Evolutionary conservation across 2,329 filamentous ascomycete genomes (phyloP), one percentile per base, ranked within the genome.

Genomic region (Boeremia exigua): DNA sequence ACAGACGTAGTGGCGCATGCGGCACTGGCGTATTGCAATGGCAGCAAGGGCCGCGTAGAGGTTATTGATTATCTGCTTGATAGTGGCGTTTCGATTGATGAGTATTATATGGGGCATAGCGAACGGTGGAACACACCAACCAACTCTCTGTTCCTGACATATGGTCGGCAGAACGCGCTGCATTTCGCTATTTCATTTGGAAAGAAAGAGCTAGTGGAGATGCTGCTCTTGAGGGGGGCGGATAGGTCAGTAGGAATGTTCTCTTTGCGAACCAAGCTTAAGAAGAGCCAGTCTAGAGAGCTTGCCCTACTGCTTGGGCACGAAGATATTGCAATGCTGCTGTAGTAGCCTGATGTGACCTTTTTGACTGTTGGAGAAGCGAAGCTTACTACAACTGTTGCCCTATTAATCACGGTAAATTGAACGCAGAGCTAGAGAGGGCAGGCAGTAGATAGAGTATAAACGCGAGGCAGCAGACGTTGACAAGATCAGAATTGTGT

Each of bases 61-160:
- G 25, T 47, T 5, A 38, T 47, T 10, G 7, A 47, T 25, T 47
- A 47, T 36, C 33, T 47, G 25, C 33, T 47, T 3, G 33, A 47
- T 17, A 29, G 30, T n/a, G 44, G 44, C 25, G 33, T 25, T n/a
- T 33, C 25, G 3, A 47, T 47, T 10, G 25, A 47, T 23, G 7
- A 8, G 19, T 47, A 47, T n/a, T 47, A 38, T 11, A 38, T 47
- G 44, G 33, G 44, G 7, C 44, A 47, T n/a, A 47, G 44, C n/a
- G 33, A 47, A 27, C 25, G 25, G 10, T 47, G 44, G 44, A 47
- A 47, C n/a, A 19, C 25, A 3, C 9, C 23, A 11, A 30, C 25
- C n/a, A 47, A 47, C 23, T 37, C 44, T 14, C 27, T 19, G 9
- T 47, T 47, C 33, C 27, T 47, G 14, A 36, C 43, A 28, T 36